These are phyloP conservation scores for Dendrocalamus latiflorus DNA, from an alignment of 202 grass and related monocot genomes.

Conservation along the genomic window DNA sequence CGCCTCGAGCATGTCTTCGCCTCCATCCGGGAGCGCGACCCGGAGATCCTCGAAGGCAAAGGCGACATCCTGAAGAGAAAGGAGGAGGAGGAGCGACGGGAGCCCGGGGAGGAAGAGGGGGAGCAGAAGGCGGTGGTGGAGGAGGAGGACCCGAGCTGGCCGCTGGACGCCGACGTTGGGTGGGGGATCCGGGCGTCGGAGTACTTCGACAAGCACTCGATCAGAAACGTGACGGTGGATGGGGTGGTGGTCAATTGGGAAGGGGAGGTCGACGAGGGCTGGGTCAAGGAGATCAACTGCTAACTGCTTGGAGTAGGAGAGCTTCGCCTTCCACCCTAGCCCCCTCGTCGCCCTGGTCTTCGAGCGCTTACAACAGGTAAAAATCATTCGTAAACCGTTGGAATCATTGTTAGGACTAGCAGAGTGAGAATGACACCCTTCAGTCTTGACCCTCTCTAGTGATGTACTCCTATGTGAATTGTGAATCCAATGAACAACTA, in stretches of 20 bases:
- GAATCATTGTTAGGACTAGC: neutral
- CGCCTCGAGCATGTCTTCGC: constrained; percentile 74
- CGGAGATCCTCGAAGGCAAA: constrained; percentile 48
- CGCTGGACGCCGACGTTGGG: constrained; percentile 76
- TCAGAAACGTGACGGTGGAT: constrained; percentile 83
- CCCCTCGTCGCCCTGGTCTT: constrained; percentile 85
- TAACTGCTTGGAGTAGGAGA: constrained; percentile 95
- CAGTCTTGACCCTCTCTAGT: neutral
- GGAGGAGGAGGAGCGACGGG: constrained; percentile 13
- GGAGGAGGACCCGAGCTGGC: constrained; percentile 84
- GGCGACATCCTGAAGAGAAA: constrained; percentile 40
- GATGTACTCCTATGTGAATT: neutral
- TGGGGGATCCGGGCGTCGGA: constrained; percentile 79
- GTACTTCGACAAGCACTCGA: constrained; percentile 91
- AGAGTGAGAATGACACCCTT: neutral
- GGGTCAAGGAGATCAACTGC: constrained; percentile 97
- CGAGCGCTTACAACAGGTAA: constrained; percentile 83
- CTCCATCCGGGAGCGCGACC: constrained; percentile 47
- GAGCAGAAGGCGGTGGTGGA: constrained; percentile 52
- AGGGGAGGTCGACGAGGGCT: constrained; percentile 69
- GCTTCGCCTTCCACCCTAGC: constrained; percentile 87
- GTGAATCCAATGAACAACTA: neutral
- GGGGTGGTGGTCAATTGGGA: constrained; percentile 90
- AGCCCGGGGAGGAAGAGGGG: neutral
- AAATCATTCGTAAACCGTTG: neutral